A percentile compares a stretch with the other conserved stretches of the same genome.
These are phyloP conservation scores for Fusarium musae DNA, from an alignment of 2,329 filamentous ascomycete genomes.

Conservation along the genomic window DNA sequence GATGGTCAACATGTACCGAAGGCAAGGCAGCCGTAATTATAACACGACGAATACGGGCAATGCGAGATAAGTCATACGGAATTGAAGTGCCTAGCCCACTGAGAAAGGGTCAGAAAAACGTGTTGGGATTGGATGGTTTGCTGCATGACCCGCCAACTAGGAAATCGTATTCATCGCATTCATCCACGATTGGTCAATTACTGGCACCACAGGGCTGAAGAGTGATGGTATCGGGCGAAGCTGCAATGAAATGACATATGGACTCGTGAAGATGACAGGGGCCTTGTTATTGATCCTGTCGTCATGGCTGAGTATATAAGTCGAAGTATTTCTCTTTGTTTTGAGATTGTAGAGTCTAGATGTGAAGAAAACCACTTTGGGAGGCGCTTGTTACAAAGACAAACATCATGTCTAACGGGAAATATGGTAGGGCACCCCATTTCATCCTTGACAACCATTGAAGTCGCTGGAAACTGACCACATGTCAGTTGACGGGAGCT, in stretches of 20 bases:
- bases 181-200: conserved; percentile 39
- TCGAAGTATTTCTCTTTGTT: not conserved
- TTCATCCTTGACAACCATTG: not conserved
- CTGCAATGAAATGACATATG: conserved; percentile 1
- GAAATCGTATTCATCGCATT: conserved; percentile 39
- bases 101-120: not conserved
- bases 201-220: conserved; percentile 20
- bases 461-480: not conserved
- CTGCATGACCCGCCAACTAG: not conserved
- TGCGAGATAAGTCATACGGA: conserved; percentile 8
- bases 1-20: not conserved
- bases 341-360: not conserved
- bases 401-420: conserved; percentile 45
- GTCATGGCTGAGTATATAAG: conserved; percentile 21
- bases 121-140: not conserved
- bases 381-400: not conserved
- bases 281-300: not conserved
- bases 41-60: conserved; percentile 38
- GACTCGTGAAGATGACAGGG: not conserved
- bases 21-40: not conserved
- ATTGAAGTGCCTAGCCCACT: not conserved
- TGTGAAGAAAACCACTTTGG: not conserved
- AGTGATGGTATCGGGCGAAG: not conserved
- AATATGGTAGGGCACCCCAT: conserved; percentile 41
- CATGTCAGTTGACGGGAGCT: conserved; percentile 53